phyloP scores from a whole-genome alignment of 2,329 filamentous ascomycete genomes.

The Colletotrichum australisinense region DNA sequence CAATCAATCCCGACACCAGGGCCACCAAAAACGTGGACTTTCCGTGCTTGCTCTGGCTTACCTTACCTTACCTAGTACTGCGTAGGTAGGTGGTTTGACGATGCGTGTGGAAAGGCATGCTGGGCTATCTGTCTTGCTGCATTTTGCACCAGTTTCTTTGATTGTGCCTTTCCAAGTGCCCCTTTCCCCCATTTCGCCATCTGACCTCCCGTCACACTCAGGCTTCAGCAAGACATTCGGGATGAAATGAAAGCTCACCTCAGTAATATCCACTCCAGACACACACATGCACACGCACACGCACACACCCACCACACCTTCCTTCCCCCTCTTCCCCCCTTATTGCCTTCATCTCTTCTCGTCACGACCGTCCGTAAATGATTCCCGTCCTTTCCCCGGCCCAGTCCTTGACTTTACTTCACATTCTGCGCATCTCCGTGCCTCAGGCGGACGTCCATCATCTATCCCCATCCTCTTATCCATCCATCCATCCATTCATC shows the following conservation, averaged over 20 bases:
- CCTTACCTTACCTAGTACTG: too few species aligned
- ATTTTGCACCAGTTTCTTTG: not conserved
- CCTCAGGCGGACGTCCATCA: conserved; percentile 5
- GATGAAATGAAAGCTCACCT: not conserved
- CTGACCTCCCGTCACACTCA: not conserved
- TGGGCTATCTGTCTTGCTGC: conserved; percentile 4
- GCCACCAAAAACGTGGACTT: conserved; percentile 1
- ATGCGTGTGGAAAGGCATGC: not conserved
- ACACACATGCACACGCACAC: not conserved
- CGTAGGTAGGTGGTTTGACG: not conserved
- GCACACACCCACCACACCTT: not conserved
- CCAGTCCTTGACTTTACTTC: conserved; percentile 10
- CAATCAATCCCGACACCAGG: not conserved
- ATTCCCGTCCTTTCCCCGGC: not conserved
- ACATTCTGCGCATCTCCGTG: conserved; percentile 3
- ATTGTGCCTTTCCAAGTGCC: not conserved
- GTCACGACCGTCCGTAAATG: conserved; percentile 10
- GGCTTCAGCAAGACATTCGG: not conserved
- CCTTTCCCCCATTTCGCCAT: not conserved
- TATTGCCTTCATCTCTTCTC: conserved; percentile 3
- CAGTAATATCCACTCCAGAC: not conserved
- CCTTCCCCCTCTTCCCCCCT: not conserved
- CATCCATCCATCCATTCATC: not conserved
- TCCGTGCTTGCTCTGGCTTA: not conserved
- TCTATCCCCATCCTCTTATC: not conserved